Percentiles rank a stretch among this genome's conserved stretches.
Evolutionary conservation across 306 rosid species (phyloP).

Genomic region (Carpinus fangiana): DNA sequence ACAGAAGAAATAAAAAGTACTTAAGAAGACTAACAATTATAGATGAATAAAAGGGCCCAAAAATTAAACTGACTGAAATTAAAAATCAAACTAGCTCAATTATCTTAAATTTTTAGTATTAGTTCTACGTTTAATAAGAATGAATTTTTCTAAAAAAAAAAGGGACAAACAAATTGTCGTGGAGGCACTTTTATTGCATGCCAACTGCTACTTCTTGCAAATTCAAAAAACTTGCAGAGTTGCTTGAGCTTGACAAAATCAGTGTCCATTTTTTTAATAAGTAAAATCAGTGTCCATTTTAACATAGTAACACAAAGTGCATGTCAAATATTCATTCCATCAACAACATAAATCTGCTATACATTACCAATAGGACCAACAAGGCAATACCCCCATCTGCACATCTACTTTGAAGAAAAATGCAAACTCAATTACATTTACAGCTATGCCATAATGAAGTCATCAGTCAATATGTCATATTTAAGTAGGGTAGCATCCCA

Average conservation of each 20-base stretch:
- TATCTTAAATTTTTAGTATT: not conserved
- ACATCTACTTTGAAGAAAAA: not conserved
- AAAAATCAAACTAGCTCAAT: not conserved
- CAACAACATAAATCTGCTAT: not conserved
- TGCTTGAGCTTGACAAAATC: not conserved
- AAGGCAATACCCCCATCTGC: not conserved
- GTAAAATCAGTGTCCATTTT: not conserved
- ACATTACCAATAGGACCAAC: not conserved
- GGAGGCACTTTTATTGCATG: not conserved
- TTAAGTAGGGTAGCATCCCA: not conserved
- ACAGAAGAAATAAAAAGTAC: conserved; percentile 3
- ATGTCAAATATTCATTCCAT: not conserved
- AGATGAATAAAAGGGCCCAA: not conserved
- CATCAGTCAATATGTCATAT: not conserved
- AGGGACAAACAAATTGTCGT: not conserved
- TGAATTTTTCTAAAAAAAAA: not conserved
- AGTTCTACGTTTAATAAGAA: not conserved
- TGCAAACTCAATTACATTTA: not conserved
- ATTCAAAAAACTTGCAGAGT: not conserved
- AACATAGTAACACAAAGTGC: not conserved
- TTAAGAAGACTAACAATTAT: not conserved
- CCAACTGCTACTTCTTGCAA: not conserved
- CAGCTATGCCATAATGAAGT: not conserved
- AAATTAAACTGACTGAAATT: not conserved
- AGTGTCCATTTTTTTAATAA: too few relatives aligned